Conservation (phyloP, 192 early-diverging fungal genomes). For the Paraglomus occultum region DNA sequence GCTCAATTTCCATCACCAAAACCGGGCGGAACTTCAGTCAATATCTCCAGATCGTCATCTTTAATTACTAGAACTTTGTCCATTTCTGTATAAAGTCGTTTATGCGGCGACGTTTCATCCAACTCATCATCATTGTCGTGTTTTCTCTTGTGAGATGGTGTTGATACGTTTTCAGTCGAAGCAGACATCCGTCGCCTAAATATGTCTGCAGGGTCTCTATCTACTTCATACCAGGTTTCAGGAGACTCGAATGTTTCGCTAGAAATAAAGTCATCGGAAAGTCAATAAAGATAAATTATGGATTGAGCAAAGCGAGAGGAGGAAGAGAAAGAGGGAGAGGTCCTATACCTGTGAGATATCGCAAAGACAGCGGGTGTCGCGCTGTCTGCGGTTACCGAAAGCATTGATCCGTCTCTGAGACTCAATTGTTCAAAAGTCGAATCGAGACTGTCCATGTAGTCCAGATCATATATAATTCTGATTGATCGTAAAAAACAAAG, state of each 20-base stretch:
- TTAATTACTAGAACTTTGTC: too few species aligned
- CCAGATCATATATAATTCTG: slow-evolving; percentile 84
- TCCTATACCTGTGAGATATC: slow-evolving; percentile 23
- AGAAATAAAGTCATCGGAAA: neutral
- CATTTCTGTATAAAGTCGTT: too few species aligned
- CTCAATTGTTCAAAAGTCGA: slow-evolving; percentile 58
- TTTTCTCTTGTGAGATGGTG: too few species aligned
- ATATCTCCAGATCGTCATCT: too few species aligned
- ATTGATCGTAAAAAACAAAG: neutral
- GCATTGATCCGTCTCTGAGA: slow-evolving; percentile 53
- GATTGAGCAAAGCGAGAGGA: neutral
- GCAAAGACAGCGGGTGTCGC: slow-evolving; percentile 28
- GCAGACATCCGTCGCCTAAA: too few species aligned
- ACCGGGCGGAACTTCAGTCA: too few species aligned
- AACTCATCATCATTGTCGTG: too few species aligned
- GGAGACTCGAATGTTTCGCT: slow-evolving; percentile 16
- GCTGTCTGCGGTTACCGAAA: slow-evolving; percentile 63
- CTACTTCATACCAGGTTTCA: slow-evolving; percentile 25
- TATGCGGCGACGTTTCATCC: too few species aligned
- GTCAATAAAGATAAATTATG: neutral
- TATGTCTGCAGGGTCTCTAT: slow-evolving; percentile 7
- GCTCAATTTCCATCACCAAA: too few species aligned
- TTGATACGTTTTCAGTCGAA: too few species aligned
- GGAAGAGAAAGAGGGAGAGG: neutral
- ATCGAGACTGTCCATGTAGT: slow-evolving; percentile 80